Percentiles rank a stretch among this genome's conserved stretches.
phyloP scores from a whole-genome alignment of 1,284 basidiomycete species.

The Schizophyllum amplum region DNA sequence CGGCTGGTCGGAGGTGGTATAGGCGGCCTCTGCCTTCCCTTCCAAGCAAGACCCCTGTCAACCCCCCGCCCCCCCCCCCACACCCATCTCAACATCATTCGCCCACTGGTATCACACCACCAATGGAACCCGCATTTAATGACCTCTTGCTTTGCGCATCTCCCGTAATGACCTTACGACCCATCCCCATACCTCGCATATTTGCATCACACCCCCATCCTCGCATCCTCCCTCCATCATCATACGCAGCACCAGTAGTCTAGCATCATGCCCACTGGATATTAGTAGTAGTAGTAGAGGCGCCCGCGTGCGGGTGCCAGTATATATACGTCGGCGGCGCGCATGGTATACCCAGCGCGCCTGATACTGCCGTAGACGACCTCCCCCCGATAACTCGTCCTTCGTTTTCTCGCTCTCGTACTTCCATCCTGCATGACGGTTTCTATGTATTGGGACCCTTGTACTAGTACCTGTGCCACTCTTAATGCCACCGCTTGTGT shows the following conservation, averaged over 20 bases:
- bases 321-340: no score
- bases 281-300: neutral
- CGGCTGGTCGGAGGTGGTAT: neutral
- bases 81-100: no score
- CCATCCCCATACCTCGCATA: neutral
- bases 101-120: no score
- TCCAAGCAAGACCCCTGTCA: neutral
- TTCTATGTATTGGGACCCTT: neutral
- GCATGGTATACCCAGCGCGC: no score
- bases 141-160: neutral
- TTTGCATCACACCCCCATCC: neutral
- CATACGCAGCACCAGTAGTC: neutral
- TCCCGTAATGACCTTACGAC: neutral
- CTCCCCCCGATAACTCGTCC: neutral
- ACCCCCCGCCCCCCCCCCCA: no score
- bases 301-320: neutral
- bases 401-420: neutral
- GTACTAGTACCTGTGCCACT: neutral
- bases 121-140: neutral
- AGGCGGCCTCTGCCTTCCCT: neutral
- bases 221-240: neutral
- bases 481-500: neutral
- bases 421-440: neutral
- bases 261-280: neutral
- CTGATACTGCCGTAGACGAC: neutral